A percentile compares a stretch with the other conserved stretches of the same genome.
Evolutionary conservation across 2,329 filamentous ascomycete genomes (phyloP).

Genomic region (Colletotrichum gloeosporioides): DNA sequence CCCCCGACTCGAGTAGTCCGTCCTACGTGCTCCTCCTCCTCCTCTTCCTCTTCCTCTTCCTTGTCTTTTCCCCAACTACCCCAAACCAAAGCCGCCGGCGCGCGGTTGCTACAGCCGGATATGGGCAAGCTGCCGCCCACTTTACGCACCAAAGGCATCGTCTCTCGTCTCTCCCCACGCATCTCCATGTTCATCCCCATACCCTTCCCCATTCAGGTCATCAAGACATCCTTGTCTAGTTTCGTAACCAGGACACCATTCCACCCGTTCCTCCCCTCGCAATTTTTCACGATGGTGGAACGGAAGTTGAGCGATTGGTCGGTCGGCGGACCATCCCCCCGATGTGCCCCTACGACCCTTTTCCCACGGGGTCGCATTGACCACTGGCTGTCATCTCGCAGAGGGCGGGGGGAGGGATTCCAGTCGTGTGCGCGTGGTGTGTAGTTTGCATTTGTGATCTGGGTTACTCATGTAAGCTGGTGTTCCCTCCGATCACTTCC

Average conservation of each 20-base stretch:
- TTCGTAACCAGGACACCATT: neutral
- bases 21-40: neutral
- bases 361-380: constrained; percentile 15
- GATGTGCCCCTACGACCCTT: neutral
- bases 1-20: neutral
- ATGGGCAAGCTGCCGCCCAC: constrained; percentile 10
- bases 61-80: constrained; percentile 12
- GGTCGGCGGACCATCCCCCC: neutral
- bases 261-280: neutral
- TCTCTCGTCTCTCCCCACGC: constrained; percentile 3
- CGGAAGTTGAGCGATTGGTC: constrained; percentile 17
- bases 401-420: neutral
- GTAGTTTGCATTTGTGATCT: constrained; percentile 4
- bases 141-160: neutral
- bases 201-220: neutral
- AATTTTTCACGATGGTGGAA: constrained; percentile 6
- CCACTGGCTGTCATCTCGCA: constrained; percentile 3
- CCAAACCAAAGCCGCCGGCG: neutral
- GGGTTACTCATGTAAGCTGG: neutral
- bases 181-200: constrained; percentile 20
- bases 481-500: neutral
- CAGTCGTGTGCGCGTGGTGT: neutral
- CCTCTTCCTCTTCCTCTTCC: neutral
- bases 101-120: neutral
- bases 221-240: constrained; percentile 3